A percentile compares a stretch with the other conserved stretches of the same genome.
phyloP scores from a whole-genome alignment of 2,329 filamentous ascomycete species.

The Triangularia setosa region DNA sequence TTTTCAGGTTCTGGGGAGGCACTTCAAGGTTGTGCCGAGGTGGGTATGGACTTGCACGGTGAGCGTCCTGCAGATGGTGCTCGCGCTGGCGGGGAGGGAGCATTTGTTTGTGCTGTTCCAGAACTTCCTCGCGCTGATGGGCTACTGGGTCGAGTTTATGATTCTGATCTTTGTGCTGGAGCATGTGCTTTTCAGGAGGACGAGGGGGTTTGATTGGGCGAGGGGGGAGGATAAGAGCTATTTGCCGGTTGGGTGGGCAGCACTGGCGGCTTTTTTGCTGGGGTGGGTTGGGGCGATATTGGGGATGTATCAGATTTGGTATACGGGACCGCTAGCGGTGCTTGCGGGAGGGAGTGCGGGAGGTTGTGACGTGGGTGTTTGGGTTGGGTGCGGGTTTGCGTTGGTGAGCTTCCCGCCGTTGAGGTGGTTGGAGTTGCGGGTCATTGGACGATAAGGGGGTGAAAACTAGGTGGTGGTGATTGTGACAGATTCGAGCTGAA shows the following conservation, averaged over 20 bases:
- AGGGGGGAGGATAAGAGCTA: slow-evolving; percentile 6
- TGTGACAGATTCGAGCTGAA: too few relatives aligned
- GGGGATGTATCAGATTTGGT: slow-evolving; percentile 4
- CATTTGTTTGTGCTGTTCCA: slow-evolving; percentile 62
- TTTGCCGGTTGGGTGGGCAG: slow-evolving; percentile 1
- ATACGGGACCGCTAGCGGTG: background rate
- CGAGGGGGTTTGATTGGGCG: slow-evolving; percentile 46
- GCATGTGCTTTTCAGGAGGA: slow-evolving; percentile 57
- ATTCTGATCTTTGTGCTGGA: slow-evolving; percentile 60
- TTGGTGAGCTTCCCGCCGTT: slow-evolving; percentile 2
- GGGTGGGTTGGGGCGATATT: background rate
- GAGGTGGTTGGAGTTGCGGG: slow-evolving; percentile 3
- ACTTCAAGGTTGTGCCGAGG: slow-evolving; percentile 55
- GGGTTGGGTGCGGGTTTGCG: slow-evolving; percentile 3
- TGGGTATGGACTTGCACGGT: slow-evolving; percentile 62
- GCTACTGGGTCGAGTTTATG: slow-evolving; percentile 66
- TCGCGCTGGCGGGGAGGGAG: slow-evolving; percentile 58
- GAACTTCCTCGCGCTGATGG: slow-evolving; percentile 67
- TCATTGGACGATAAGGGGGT: background rate
- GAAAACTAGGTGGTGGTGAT: background rate
- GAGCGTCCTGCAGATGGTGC: slow-evolving; percentile 60
- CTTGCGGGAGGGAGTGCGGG: background rate
- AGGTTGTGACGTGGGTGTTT: slow-evolving; percentile 2
- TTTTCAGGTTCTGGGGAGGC: slow-evolving; percentile 61
- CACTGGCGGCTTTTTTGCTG: slow-evolving; percentile 1